Evolutionary conservation across 2,329 filamentous ascomycete species (phyloP).

Genomic region (Xylaria sp.): DNA sequence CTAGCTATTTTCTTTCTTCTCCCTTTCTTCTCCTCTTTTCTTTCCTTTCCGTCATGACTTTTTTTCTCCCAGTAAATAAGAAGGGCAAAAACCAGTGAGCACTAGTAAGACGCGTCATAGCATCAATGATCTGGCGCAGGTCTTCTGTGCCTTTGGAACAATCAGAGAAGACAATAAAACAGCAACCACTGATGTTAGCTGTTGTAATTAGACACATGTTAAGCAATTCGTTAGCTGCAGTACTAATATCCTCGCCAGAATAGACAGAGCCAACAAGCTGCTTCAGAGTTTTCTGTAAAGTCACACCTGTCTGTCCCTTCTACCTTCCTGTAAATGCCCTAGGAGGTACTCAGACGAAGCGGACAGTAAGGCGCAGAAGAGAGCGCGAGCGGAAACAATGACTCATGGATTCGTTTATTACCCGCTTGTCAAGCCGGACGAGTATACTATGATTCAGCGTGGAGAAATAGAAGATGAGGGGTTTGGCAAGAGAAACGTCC

Average conservation of each 20-base stretch:
- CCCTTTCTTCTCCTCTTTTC: too few species aligned
- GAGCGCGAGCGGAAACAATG: background rate
- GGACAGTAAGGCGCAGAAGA: background rate
- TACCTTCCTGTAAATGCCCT: background rate
- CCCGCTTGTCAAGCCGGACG: background rate
- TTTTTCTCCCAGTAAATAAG: background rate
- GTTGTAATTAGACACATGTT: background rate
- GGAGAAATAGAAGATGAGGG: background rate
- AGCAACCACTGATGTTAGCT: background rate
- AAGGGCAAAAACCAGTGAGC: too few species aligned
- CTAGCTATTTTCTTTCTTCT: background rate
- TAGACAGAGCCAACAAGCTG: too few species aligned
- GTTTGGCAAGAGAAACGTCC: background rate
- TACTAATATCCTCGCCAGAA: background rate
- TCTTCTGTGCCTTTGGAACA: background rate
- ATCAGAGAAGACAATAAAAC: background rate
- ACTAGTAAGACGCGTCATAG: background rate
- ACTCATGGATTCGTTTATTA: background rate
- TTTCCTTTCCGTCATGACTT: too few species aligned
- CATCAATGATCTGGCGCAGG: background rate
- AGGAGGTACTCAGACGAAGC: background rate
- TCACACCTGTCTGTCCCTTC: background rate
- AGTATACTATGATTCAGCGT: conserved; percentile 8
- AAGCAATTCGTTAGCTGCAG: background rate
- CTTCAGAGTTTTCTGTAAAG: background rate